Base-by-base conservation (phyloP, 169 alveolate species). In the Pseudocohnilembus persalinus region DNA sequence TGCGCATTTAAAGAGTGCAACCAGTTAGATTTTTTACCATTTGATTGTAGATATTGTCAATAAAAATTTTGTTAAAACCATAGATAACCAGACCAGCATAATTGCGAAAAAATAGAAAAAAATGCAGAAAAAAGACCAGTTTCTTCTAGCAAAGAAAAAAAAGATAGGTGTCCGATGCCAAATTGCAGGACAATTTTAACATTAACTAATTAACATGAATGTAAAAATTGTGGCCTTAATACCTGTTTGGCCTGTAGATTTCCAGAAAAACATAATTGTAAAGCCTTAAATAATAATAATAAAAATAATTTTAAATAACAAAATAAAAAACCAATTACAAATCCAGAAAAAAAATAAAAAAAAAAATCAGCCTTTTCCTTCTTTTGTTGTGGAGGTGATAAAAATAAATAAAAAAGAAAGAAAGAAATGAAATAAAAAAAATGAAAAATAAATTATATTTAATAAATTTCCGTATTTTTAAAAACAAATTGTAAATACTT, bases 1-100 rank as follows among this genome's bases (percentile, higher is more conserved):
- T 75, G 80, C 29, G 80, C 80, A 29, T 1, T 75, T 31, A 15
- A 29, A 31, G 63, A 75, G 24, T 75, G 80, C 80, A 75, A 75
- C 11, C 33, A 75, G 33, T 75, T 75, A 29, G 80, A 75, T 75
- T 75, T 75, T 30, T 75, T 75, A 75, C 80, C 80, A 27, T 75
- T 75, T 75, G 31, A 75, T 31, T 75, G 80, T 64, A 31, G 29
- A 0, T 35, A 75, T 31, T 75, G 80, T 31, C 32, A 75, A 16
- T 31, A 75, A 30, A 75, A 16, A 26, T 75, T 75, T 31, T 75
- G 80, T 30, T 29, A 75, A 30, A 75, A 75, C 26, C 80, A 75
- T 29, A 75, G 80, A 16, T 75, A 75, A 28, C 33, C 31, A 75
- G 25, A 28, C 4, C 68, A 75, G 31, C 80, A 75, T 15, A 15